Evolutionary conservation across 441 rosid genomes (phyloP).

Genomic region (Omphalea diandra): DNA sequence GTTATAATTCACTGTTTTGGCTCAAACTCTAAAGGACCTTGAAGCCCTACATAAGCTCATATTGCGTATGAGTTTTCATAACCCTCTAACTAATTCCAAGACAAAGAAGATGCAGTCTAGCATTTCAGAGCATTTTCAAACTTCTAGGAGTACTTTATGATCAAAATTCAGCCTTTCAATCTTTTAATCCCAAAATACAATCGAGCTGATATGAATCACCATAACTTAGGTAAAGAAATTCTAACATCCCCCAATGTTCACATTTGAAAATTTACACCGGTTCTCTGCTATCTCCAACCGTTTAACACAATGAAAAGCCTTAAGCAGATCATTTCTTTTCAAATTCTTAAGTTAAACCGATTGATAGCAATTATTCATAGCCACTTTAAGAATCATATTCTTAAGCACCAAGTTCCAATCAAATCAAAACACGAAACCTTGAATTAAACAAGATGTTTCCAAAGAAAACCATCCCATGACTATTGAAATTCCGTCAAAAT

Average conservation of each 20-base stretch:
- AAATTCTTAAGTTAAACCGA: not conserved
- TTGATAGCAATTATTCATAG: not conserved
- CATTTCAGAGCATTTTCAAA: not conserved
- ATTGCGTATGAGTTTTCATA: not conserved
- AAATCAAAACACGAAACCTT: too few relatives aligned
- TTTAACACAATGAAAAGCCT: not conserved
- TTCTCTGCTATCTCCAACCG: not conserved
- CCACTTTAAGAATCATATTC: not conserved
- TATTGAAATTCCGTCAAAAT: not conserved
- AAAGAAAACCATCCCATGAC: constrained; percentile 5
- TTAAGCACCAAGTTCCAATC: not conserved
- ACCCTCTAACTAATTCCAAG: not conserved
- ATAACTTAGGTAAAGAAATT: not conserved
- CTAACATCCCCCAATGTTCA: not conserved
- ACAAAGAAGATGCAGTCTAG: too few relatives aligned
- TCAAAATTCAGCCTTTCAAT: not conserved
- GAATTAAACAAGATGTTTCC: not conserved
- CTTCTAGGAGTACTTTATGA: not conserved
- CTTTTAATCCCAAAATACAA: not conserved
- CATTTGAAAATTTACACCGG: not conserved
- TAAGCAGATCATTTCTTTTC: not conserved
- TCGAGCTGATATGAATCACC: not conserved
- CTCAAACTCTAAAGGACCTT: not conserved
- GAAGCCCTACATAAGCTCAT: too few relatives aligned
- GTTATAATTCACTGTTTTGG: not conserved